Conservation (phyloP, 2,329 filamentous ascomycete species). For the Monosporascus sp. region DNA sequence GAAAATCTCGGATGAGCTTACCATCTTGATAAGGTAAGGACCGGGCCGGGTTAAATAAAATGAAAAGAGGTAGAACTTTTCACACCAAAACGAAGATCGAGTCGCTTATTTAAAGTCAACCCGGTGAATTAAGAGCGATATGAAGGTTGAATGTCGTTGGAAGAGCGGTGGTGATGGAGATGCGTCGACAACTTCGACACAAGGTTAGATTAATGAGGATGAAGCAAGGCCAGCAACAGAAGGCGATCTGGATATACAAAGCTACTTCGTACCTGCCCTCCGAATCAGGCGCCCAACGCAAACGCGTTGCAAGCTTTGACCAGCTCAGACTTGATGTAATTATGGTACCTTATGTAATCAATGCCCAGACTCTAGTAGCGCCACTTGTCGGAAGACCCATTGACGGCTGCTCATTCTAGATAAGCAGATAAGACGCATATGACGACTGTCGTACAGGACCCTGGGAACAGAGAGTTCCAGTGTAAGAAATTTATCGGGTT, state of each 20-base stretch:
- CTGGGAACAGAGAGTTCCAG: not conserved
- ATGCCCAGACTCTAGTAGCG: too few species aligned
- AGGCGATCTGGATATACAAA: not conserved
- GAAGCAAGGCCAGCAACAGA: not conserved
- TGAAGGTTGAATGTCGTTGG: not conserved
- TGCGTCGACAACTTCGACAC: not conserved
- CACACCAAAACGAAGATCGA: not conserved
- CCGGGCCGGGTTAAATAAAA: conserved; percentile 6
- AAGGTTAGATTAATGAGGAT: not conserved
- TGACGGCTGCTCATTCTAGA: too few species aligned
- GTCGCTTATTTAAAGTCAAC: not conserved
- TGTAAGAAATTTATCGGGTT: conserved; percentile 1
- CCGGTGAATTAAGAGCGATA: not conserved
- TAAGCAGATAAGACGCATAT: not conserved
- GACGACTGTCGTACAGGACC: not conserved
- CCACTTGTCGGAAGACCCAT: too few species aligned
- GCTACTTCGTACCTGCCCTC: not conserved
- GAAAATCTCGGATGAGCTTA: conserved; percentile 6
- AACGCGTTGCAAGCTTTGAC: not conserved
- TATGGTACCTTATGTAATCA: not conserved
- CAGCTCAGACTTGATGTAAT: not conserved
- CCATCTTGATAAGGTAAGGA: conserved; percentile 20
- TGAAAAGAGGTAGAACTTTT: not conserved
- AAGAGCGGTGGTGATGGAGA: not conserved
- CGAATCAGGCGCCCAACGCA: not conserved